A percentile compares a stretch with the other conserved stretches of the same genome.
phyloP scores from a whole-genome alignment of 306 rosid genomes.

The Lathyrus sativus region DNA sequence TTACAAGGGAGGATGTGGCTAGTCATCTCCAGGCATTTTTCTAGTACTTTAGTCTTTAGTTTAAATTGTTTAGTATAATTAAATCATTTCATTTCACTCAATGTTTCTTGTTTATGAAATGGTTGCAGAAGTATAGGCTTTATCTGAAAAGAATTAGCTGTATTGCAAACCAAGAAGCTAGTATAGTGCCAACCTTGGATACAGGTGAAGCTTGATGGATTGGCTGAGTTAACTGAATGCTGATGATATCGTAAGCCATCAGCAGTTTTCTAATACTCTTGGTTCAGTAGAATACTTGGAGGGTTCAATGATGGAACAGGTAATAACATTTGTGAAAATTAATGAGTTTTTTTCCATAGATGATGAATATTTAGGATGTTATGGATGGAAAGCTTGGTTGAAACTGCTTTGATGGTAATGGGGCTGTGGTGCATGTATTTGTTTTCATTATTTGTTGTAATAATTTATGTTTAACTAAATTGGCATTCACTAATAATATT shows the following conservation, averaged over 20 bases:
- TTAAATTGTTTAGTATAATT: constrained; percentile 12
- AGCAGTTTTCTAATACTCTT: constrained; percentile 48
- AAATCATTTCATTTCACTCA: constrained; percentile 16
- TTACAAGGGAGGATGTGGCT: constrained; percentile 92
- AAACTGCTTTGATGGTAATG: too few relatives aligned
- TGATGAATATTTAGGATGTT: constrained; percentile 15
- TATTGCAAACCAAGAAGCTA: constrained; percentile 85
- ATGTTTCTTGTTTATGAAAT: constrained; percentile 30
- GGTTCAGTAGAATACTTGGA: constrained; percentile 85
- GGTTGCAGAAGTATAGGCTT: constrained; percentile 90
- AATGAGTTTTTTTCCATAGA: background rate
- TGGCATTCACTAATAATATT: too few relatives aligned
- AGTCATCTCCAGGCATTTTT: constrained; percentile 93
- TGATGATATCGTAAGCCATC: constrained; percentile 55
- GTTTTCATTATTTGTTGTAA: too few relatives aligned
- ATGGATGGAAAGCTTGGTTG: too few relatives aligned
- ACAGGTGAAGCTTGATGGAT: constrained; percentile 50
- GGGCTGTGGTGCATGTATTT: too few relatives aligned
- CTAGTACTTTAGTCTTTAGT: constrained; percentile 18
- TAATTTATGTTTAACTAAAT: too few relatives aligned
- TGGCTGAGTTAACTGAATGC: constrained; percentile 34
- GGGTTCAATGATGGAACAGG: constrained; percentile 74
- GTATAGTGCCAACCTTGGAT: constrained; percentile 56
- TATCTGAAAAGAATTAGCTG: constrained; percentile 87
- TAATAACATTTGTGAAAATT: constrained; percentile 41